Evolutionary conservation across 2,329 filamentous ascomycete species (phyloP).

Genomic region (Cercospora sp.): DNA sequence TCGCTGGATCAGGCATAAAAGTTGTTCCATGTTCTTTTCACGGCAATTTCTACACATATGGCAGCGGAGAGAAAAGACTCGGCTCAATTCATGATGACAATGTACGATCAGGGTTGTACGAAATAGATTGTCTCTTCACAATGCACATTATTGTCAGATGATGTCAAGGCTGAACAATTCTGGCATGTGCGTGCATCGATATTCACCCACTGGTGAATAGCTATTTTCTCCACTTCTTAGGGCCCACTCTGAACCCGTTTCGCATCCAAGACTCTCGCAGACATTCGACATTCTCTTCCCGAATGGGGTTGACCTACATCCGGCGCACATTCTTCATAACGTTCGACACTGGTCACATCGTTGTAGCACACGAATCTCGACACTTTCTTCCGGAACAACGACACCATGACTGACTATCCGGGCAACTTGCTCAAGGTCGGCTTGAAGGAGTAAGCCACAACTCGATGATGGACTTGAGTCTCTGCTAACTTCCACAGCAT

Average conservation of each 20-base stretch:
- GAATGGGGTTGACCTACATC: background rate
- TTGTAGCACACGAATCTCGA: background rate
- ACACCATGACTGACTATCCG: background rate
- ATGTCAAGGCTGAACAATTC: background rate
- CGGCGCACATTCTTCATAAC: background rate
- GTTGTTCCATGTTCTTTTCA: background rate
- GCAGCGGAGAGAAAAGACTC: background rate
- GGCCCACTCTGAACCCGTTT: background rate
- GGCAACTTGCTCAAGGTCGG: background rate
- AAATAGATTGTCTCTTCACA: background rate
- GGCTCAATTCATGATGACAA: background rate
- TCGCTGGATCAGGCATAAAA: conserved; percentile 39
- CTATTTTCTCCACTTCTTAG: background rate
- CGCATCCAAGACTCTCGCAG: background rate
- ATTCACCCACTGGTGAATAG: background rate
- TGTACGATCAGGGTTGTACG: background rate
- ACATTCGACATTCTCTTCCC: background rate
- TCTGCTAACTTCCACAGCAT: background rate
- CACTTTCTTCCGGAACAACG: background rate
- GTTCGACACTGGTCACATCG: background rate
- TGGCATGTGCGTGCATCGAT: background rate
- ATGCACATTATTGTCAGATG: background rate
- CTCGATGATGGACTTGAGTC: background rate
- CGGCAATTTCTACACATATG: background rate
- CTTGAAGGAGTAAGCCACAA: background rate